Conservation (phyloP, 352 stramenopile species). For the Pythium oligandrum region DNA sequence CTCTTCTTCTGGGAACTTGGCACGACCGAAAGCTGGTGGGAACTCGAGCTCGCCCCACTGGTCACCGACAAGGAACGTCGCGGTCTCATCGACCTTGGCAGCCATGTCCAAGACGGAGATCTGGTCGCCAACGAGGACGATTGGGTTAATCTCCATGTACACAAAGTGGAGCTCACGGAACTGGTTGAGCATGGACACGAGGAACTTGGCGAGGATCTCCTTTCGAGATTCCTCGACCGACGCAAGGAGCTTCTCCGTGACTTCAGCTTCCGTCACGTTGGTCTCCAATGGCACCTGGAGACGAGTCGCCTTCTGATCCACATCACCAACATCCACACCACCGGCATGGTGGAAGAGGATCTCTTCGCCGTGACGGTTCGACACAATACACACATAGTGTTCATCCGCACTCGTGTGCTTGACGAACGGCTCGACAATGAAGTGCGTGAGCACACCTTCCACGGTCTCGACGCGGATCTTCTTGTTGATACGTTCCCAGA, state of each 20-base stretch:
- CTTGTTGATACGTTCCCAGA: slow-evolving; percentile 91
- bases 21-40: slow-evolving; percentile 92
- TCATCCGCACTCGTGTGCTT: slow-evolving; percentile 91
- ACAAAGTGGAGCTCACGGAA: slow-evolving; percentile 96
- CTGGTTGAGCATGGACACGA: slow-evolving; percentile 87
- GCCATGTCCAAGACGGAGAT: slow-evolving; percentile 95
- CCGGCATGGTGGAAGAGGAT: slow-evolving; percentile 96
- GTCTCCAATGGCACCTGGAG: slow-evolving; percentile 84
- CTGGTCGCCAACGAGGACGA: slow-evolving; percentile 90
- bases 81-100: slow-evolving; percentile 96
- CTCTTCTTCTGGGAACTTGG: slow-evolving; percentile 94
- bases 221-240: slow-evolving; percentile 80
- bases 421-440: slow-evolving; percentile 97
- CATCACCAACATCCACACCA: slow-evolving; percentile 94
- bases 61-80: slow-evolving; percentile 90
- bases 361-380: slow-evolving; percentile 92
- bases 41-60: slow-evolving; percentile 95
- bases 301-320: slow-evolving; percentile 92
- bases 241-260: slow-evolving; percentile 66
- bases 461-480: slow-evolving; percentile 90
- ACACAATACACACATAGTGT: slow-evolving; percentile 97
- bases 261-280: slow-evolving; percentile 59
- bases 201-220: slow-evolving; percentile 84
- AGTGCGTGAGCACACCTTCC: slow-evolving; percentile 91
- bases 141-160: slow-evolving; percentile 98